A percentile compares a stretch with the other conserved stretches of the same genome.
Conservation (phyloP, 768 basidiomycete species). For the Tephrocybe sp. region DNA sequence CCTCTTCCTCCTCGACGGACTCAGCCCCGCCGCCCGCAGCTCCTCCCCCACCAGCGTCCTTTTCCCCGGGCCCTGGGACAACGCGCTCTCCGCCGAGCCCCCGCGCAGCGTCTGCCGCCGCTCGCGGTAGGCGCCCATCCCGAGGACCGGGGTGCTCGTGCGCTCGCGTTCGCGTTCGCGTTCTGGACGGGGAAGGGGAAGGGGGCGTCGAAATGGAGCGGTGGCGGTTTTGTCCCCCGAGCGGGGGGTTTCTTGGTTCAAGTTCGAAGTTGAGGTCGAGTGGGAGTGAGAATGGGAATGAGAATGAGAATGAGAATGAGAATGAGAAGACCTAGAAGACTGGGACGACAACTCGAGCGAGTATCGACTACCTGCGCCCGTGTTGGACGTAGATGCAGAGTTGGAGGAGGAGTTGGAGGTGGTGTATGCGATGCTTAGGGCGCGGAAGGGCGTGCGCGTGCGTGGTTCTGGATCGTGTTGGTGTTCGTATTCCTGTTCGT, state of each 20-base stretch:
- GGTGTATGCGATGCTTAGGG: slow-evolving; percentile 9
- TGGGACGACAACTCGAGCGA: slow-evolving; percentile 39
- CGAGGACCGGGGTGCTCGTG: slow-evolving; percentile 12
- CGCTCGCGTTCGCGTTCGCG: too few relatives aligned
- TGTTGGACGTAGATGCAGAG: not conserved
- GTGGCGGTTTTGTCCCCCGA: too few relatives aligned
- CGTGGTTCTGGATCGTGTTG: slow-evolving; percentile 14
- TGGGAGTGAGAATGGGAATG: not conserved
- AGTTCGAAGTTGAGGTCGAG: too few relatives aligned
- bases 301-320: not conserved
- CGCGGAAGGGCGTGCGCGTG: slow-evolving; percentile 15
- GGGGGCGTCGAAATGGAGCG: too few relatives aligned
- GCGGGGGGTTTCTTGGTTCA: too few relatives aligned
- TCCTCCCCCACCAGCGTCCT: slow-evolving; percentile 68
- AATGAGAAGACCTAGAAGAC: not conserved
- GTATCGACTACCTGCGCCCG: slow-evolving; percentile 24
- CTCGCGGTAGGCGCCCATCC: slow-evolving; percentile 33
- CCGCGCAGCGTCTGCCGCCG: slow-evolving; percentile 57
- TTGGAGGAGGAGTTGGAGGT: slow-evolving; percentile 7
- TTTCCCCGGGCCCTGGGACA: slow-evolving; percentile 37
- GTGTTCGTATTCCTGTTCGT: too few relatives aligned
- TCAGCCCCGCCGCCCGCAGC: slow-evolving; percentile 69
- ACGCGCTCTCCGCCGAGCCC: slow-evolving; percentile 71
- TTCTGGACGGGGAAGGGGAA: too few relatives aligned
- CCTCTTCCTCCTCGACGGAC: slow-evolving; percentile 30